Conservation (phyloP, 1,284 basidiomycete genomes). For the Ceratorhiza oryzae-sativae region DNA sequence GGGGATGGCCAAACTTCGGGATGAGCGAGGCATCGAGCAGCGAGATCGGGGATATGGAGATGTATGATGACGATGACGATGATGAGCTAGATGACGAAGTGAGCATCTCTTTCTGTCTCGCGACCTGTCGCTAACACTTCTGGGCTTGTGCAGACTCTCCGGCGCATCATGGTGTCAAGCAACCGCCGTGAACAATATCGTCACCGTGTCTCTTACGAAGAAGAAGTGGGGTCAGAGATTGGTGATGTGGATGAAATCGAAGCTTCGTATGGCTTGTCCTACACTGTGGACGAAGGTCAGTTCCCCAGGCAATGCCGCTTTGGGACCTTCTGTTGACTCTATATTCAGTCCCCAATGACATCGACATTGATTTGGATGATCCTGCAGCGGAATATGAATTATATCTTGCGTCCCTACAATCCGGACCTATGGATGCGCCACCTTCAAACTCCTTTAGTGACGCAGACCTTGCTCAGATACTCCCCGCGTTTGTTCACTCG, state of each 20-base stretch:
- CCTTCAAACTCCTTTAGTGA: not conserved
- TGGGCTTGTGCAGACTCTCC: not conserved
- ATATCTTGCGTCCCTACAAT: conserved; percentile 11
- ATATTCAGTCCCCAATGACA: conserved; percentile 17
- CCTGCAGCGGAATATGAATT: conserved; percentile 32
- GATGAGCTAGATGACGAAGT: conserved; percentile 34
- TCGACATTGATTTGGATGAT: conserved; percentile 24
- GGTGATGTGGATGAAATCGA: conserved; percentile 34
- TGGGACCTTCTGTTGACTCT: not conserved
- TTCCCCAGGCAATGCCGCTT: not conserved
- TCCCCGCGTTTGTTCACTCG: conserved; percentile 26
- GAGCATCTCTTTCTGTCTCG: not conserved
- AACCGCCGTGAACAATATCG: conserved; percentile 26
- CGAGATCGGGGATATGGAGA: conserved; percentile 30
- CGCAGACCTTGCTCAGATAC: conserved; percentile 28
- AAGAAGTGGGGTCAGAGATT: conserved; percentile 32
- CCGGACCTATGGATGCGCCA: not conserved
- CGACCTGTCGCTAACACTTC: not conserved
- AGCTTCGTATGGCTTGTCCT: conserved; percentile 18
- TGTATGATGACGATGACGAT: conserved; percentile 33
- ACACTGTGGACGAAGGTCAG: conserved; percentile 13
- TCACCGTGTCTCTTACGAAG: conserved; percentile 33
- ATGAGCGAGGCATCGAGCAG: conserved; percentile 37
- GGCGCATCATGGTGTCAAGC: conserved; percentile 33
- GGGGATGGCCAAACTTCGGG: conserved; percentile 23